Base-by-base conservation (phyloP, 441 rosid genomes). In the Pelargonium australe region DNA sequence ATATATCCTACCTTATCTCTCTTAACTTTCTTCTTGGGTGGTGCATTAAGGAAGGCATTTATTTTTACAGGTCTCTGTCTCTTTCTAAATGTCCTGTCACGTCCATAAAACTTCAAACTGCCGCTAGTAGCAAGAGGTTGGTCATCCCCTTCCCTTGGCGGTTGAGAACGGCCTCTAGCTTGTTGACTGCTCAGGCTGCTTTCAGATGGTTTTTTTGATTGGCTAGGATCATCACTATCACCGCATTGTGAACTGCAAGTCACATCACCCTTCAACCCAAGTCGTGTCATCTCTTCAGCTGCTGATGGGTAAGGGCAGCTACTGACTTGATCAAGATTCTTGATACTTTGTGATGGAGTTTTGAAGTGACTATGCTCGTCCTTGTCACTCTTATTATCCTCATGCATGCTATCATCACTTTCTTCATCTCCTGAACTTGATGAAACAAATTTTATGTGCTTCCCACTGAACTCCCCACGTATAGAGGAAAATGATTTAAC, bases 291-390 rank as follows among this genome's bases (percentile, higher is more conserved):
- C 86, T 95, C 99, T 82, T 95, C 98, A 65, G 77, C 77, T 74
- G 84, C 97, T 74, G 98, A 92, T 58, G 99, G 99, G 75, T 95
- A 95, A 70, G 99, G 99, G 81, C 99, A 95, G 74, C 85, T 78
- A 74, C 84, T 86, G 68, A 82, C 75, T 67, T 80, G 78, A 61
- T 87, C 87, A 69, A 80, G 70, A 75, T 79, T 77, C 70, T 57
- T 77, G 62, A 43, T 68, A 63, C 64, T 75, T 66, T 81, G 72
- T 49, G 75, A 67, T 25, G 79, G 44, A 9, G 64, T 53, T 70
- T 61, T 63, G 11, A 67, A 47, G 8, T 63, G 68, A 69, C 68
- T 66, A 23, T 69, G 64, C 16, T 43, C 76, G 72, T 75, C 79
- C 69, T 71, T 73, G 63, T 44, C 69, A 53, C 23, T 74, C 65